These are phyloP conservation scores for Globisporangium rhizosaccharum DNA, from an alignment of 352 stramenopile genomes.

Conservation along the genomic window DNA sequence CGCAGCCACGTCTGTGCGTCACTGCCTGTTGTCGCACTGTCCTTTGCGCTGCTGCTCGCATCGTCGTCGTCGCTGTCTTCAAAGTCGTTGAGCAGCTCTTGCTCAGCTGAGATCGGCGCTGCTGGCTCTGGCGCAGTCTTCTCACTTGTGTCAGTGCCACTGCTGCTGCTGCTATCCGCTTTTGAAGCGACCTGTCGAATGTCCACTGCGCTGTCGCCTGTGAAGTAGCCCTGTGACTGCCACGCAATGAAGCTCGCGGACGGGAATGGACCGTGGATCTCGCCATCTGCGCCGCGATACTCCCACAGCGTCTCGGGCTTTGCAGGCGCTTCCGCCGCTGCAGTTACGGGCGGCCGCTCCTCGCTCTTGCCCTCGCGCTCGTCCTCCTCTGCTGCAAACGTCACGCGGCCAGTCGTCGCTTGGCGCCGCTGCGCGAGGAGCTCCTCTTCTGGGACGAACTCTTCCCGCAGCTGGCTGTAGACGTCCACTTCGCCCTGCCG, in stretches of 20 bases:
- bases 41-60: slow-evolving; percentile 8
- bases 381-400: slow-evolving; percentile 17
- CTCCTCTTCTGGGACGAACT: slow-evolving; percentile 66
- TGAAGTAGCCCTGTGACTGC: slow-evolving; percentile 80
- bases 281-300: slow-evolving; percentile 62
- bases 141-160: background rate
- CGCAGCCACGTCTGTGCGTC: slow-evolving; percentile 38
- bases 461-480: slow-evolving; percentile 77
- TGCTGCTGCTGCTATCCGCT: slow-evolving; percentile 3
- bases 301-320: slow-evolving; percentile 66
- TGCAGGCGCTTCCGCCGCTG: background rate
- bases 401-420: slow-evolving; percentile 10
- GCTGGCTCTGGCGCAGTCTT: slow-evolving; percentile 20
- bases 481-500: slow-evolving; percentile 71
- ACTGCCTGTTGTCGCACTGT: slow-evolving; percentile 13
- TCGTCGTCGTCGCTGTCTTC: slow-evolving; percentile 63
- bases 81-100: slow-evolving; percentile 85
- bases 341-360: slow-evolving; percentile 12
- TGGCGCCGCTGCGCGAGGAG: slow-evolving; percentile 34
- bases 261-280: slow-evolving; percentile 72
- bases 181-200: slow-evolving; percentile 44
- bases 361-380: slow-evolving; percentile 44
- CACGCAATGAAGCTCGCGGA: slow-evolving; percentile 71
- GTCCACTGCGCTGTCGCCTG: slow-evolving; percentile 61
- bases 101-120: slow-evolving; percentile 52